Evolutionary conservation across 1,284 basidiomycete genomes (phyloP), one percentile per base, ranked within the genome.

Genomic region (Meira miltonrushii): DNA sequence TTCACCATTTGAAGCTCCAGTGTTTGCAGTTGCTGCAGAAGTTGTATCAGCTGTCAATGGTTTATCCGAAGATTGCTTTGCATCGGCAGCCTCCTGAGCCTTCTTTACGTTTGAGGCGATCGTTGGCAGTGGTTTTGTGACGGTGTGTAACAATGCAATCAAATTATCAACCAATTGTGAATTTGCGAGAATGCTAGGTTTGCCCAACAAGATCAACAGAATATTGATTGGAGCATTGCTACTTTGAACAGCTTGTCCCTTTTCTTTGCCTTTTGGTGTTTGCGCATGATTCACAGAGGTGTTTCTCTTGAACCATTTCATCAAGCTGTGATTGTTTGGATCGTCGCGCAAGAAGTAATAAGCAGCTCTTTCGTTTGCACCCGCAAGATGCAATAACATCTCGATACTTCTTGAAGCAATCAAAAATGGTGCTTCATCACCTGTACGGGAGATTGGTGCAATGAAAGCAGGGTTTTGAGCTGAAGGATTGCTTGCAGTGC

Each of bases 391-490:
- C 13, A 69, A 61, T 28, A 78, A 59, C 33, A 68, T 70, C 52
- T 76, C 75, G 50, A 78, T 66, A 50, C 68, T 72, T 54, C 75
- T 71, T 15, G 67, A 66, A 1, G 75, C 75, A 23, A 78, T 75
- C 59, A 78, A 62, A 62, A 70, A 71, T 21, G 75, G 74, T 33
- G 75, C 75, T 60, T 78, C 74, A 28, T 75, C 74, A n/a, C 75
- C 75, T 41, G 72, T 68, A 46, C 59, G 59, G n/a, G 74, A 72
- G 5, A 78, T 62, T 25, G 75, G 75, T 9, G 74, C 69, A 4
- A 39, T 56, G 4, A 38, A 40, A 39, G 23, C 12, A 38, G 50
- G 38, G 13, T 13, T 41, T 10, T 33, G 25, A 49, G 43, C 23
- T 1, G 28, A 12, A 33, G 15, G 8, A 23, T n/a, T 19, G 12